phyloP scores from a whole-genome alignment of 2,329 filamentous ascomycete species.

The Beauveria sp. region DNA sequence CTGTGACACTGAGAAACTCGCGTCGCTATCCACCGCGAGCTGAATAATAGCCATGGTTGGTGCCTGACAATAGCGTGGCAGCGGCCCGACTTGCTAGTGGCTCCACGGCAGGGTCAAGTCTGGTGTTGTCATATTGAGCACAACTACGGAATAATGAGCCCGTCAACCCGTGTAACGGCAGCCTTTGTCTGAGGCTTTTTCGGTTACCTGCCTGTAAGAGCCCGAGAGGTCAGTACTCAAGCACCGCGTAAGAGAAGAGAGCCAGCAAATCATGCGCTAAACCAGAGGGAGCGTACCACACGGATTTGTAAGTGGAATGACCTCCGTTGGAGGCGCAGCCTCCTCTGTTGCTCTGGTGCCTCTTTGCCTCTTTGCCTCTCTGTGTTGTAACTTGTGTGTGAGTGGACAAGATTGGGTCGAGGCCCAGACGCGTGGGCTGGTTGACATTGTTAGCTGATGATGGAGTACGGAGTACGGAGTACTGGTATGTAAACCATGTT shows the following conservation, averaged over 20 bases:
- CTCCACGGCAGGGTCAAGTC: slow-evolving; percentile 1
- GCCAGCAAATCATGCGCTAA: neutral
- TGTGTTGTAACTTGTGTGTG: too few relatives aligned
- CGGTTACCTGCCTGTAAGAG: neutral
- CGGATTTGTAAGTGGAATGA: neutral
- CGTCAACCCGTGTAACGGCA: neutral
- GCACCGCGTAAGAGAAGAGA: neutral
- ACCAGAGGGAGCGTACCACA: neutral
- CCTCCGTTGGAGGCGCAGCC: too few relatives aligned
- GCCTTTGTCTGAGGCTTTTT: neutral
- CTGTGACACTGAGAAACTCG: neutral
- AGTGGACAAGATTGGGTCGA: too few relatives aligned
- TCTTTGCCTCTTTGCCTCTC: too few relatives aligned
- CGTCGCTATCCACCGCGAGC: neutral
- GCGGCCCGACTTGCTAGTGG: slow-evolving; percentile 11
- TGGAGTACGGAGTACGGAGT: neutral
- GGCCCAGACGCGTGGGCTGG: too few relatives aligned
- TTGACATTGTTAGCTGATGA: neutral
- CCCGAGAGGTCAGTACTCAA: neutral
- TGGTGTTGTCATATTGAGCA: neutral
- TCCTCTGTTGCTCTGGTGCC: too few relatives aligned
- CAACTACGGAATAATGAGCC: neutral
- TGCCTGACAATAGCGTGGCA: slow-evolving; percentile 11
- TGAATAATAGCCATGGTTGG: neutral
- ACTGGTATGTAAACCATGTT: neutral